These are phyloP conservation scores for Backusella mclennaniae DNA, from an alignment of 192 early-diverging fungal species.

Conservation along the genomic window DNA sequence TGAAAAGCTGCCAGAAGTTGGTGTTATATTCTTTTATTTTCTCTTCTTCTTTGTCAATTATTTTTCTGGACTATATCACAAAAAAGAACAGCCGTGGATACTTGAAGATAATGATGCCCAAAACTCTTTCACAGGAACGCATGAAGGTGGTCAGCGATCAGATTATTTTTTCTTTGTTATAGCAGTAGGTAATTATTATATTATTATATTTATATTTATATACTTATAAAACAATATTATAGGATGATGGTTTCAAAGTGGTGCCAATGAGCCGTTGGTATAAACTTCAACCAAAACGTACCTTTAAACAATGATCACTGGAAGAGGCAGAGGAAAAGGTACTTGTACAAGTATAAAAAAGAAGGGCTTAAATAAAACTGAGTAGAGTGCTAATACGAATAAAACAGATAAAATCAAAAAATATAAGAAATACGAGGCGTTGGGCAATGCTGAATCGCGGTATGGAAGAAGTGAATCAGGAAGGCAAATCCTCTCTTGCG, in stretches of 20 bases:
- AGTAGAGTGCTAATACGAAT: too few species aligned
- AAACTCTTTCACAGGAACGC: slow-evolving; percentile 62
- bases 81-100: slow-evolving; percentile 72
- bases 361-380: too few species aligned
- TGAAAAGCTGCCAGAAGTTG: too few species aligned
- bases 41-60: neutral
- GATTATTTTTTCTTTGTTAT: slow-evolving; percentile 74
- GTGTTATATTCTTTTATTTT: too few species aligned
- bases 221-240: slow-evolving; percentile 6
- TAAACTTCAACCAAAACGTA: slow-evolving; percentile 66
- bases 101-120: slow-evolving; percentile 70
- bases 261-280: slow-evolving; percentile 73
- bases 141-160: slow-evolving; percentile 71
- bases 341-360: neutral
- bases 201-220: too few species aligned
- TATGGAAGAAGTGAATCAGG: slow-evolving; percentile 40
- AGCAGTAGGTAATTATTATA: slow-evolving; percentile 25
- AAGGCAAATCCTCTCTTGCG: neutral
- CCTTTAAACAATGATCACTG: slow-evolving; percentile 58
- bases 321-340: slow-evolving; percentile 81
- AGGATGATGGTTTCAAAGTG: slow-evolving; percentile 73
- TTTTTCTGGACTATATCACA: neutral
- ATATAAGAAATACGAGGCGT: slow-evolving; percentile 45
- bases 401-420: slow-evolving; percentile 36
- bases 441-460: slow-evolving; percentile 51